Conservation (phyloP, 176 grass and related monocot genomes). For the Rhynchospora tenuis region DNA sequence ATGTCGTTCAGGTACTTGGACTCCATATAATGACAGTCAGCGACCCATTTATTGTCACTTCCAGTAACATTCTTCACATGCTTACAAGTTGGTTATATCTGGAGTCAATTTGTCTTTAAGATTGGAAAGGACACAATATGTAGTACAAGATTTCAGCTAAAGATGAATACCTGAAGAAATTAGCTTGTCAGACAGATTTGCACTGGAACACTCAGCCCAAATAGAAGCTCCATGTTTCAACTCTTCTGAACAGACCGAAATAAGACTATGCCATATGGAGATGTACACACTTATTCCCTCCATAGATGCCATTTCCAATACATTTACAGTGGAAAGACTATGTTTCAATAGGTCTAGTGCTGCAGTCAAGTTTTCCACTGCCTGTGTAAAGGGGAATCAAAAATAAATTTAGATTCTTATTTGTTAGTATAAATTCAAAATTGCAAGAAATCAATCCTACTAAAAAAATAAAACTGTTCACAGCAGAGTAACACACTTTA, state of each 20-base stretch:
- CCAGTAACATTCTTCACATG: neutral
- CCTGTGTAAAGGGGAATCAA: neutral
- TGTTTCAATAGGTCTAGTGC: constrained; percentile 17
- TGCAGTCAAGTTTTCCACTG: constrained; percentile 8
- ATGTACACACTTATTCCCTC: constrained; percentile 14
- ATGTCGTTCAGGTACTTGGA: neutral
- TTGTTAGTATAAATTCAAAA: neutral
- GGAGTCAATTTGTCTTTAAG: neutral
- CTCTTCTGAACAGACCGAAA: constrained; percentile 11
- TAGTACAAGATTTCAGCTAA: neutral
- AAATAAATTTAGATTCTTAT: neutral
- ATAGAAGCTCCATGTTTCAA: constrained; percentile 23
- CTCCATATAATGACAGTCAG: neutral
- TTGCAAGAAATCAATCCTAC: neutral
- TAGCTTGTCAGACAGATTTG: neutral
- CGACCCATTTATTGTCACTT: neutral
- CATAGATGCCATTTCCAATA: constrained; percentile 15
- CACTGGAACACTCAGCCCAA: constrained; percentile 5
- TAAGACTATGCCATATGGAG: constrained; percentile 17
- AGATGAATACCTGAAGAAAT: constrained; percentile 14
- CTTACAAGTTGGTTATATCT: neutral
- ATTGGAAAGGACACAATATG: neutral
- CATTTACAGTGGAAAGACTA: constrained; percentile 7
- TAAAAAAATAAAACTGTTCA: neutral
- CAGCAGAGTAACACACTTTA: neutral